Evolutionary conservation across 2,329 filamentous ascomycete species (phyloP).

Genomic region (Penicillium sp.): DNA sequence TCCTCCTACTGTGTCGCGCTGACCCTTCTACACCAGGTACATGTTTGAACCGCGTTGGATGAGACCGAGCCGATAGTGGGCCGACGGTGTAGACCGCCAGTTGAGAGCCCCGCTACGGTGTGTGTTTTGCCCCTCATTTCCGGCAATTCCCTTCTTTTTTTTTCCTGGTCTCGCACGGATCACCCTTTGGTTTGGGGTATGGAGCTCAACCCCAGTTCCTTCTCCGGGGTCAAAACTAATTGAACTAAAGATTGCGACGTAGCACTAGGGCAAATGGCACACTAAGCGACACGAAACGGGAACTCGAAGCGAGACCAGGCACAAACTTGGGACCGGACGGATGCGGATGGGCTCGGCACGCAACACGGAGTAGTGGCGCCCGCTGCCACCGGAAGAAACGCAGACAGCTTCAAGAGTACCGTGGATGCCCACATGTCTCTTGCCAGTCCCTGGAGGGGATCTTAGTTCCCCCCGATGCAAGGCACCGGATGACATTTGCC

Average conservation of each 20-base stretch:
- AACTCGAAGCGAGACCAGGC: too few species aligned
- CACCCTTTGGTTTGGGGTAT: slow-evolving; percentile 4
- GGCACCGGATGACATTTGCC: slow-evolving; percentile 3
- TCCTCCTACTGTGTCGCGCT: too few species aligned
- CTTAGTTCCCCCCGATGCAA: background rate
- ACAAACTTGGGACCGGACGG: too few species aligned
- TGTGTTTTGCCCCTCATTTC: slow-evolving; percentile 1
- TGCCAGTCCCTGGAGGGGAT: background rate
- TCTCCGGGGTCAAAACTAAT: background rate
- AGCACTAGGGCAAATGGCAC: too few species aligned
- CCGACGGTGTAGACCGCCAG: slow-evolving; percentile 9
- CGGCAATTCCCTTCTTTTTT: too few species aligned
- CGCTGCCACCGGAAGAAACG: background rate
- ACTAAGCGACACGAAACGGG: too few species aligned
- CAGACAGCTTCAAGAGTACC: background rate
- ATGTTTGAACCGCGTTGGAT: too few species aligned
- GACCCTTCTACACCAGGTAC: too few species aligned
- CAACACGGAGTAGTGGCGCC: background rate
- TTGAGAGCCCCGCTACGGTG: background rate
- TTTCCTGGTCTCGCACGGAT: slow-evolving; percentile 8
- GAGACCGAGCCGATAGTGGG: background rate
- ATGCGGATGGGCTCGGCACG: background rate
- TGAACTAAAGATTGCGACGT: too few species aligned
- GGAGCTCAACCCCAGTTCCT: background rate
- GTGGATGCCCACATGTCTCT: background rate